Base-by-base conservation (phyloP, 2,329 filamentous ascomycete species). In the Aspergillaceae sp. region DNA sequence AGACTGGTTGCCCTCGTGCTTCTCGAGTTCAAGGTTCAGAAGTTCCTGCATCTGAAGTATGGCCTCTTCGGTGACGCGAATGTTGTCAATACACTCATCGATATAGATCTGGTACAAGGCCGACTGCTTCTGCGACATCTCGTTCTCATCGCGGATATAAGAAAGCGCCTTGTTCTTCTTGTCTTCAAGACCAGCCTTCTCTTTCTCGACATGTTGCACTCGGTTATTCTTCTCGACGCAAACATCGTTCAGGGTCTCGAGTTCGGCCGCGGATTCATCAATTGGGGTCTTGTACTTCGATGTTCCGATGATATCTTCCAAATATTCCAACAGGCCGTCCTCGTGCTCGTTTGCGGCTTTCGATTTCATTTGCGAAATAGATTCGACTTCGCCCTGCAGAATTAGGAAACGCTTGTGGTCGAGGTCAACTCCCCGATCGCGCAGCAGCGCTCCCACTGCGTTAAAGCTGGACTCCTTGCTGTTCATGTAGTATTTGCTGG, bases 371-470 rank as follows among this genome's bases (percentile, higher is more conserved):
- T 97, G 92, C 5, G 92, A 91, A 62, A 98, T 98, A 0, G 91
- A 96, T 66, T 98, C 92, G 48, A 98, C 92, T 65, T 98, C 92
- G 61, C 92, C 92, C 67, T 98, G 92, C 7, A 98, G 73, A 61
- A 98, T 98, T 45, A 98, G 72, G 70, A 98, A 98, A 49, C 92
- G 87, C 71, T 98, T 98, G 72, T 98, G 92, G 60, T 98, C 92
- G 26, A 98, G 76, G 70, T 98, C 92, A 10, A 98, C 87, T 2
- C 92, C 94, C 27, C 87, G 82, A 26, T 89, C 88, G 47, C 85
- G 85, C 6, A 98, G 78, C 9, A 98, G 74, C 0, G 84, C 87
- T 0, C 90, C 96, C 29, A 98, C 92, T 0, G 83, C 79, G 0
- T 90, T 97, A 64, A 96, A 98, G 61, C 87, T 94, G 32, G 91